phyloP scores from a whole-genome alignment of 345 rosid species.

The Acer negundo region DNA sequence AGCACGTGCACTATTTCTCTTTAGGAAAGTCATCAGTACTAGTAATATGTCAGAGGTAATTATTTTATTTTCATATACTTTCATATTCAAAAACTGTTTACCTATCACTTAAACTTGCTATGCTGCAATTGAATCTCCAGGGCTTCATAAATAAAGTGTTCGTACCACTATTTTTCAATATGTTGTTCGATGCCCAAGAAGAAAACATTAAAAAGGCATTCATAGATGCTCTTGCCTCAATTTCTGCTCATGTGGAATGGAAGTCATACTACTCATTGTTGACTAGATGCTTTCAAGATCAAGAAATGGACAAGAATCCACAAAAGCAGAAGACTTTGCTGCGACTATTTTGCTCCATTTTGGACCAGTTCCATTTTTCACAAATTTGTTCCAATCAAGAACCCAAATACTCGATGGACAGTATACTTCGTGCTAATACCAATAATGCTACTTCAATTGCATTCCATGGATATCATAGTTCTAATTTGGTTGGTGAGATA shows the following conservation, averaged over 20 bases:
- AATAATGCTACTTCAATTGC: conserved; percentile 22
- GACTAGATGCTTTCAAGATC: conserved; percentile 69
- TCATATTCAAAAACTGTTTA: conserved; percentile 7
- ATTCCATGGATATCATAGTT: conserved; percentile 22
- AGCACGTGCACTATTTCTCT: conserved; percentile 70
- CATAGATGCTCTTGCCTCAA: conserved; percentile 72
- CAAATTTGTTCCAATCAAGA: conserved; percentile 36
- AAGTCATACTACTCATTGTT: conserved; percentile 67
- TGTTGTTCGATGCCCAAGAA: conserved; percentile 76
- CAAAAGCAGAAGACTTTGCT: conserved; percentile 69
- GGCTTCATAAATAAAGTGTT: conserved; percentile 70
- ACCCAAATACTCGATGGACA: conserved; percentile 24
- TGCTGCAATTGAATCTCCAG: conserved; percentile 40
- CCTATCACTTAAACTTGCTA: conserved; percentile 14
- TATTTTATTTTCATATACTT: not conserved
- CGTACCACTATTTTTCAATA: conserved; percentile 75
- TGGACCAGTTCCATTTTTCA: conserved; percentile 78
- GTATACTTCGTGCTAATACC: conserved; percentile 21
- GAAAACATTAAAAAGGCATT: conserved; percentile 72
- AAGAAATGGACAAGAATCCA: conserved; percentile 55
- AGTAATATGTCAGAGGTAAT: conserved; percentile 58
- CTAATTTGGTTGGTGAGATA: conserved; percentile 40
- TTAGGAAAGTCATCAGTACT: conserved; percentile 49
- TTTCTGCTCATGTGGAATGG: conserved; percentile 77
- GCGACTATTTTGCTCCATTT: conserved; percentile 67